These are phyloP conservation scores for Pestalotiopsis sp. DNA, from an alignment of 2,329 filamentous ascomycete genomes.

Conservation along the genomic window DNA sequence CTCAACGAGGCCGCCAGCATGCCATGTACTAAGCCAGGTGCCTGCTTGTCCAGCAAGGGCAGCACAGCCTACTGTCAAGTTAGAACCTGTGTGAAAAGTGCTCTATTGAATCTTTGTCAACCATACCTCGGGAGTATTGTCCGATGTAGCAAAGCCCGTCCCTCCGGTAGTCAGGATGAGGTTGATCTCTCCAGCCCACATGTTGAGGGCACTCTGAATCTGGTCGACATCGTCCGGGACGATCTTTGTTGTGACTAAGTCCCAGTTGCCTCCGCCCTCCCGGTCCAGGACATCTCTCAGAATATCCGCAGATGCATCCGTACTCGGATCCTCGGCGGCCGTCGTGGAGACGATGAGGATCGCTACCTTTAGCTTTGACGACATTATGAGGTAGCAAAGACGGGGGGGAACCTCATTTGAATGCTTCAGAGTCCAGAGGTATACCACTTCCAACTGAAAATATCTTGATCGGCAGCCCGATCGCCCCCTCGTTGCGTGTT, in stretches of 20 bases:
- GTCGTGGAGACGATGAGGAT: slow-evolving; percentile 92
- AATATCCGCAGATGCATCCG: slow-evolving; percentile 71
- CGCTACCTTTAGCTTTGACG: slow-evolving; percentile 63
- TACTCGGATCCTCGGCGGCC: slow-evolving; percentile 74
- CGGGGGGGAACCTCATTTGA: no score
- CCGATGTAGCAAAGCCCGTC: slow-evolving; percentile 85
- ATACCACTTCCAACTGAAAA: not conserved
- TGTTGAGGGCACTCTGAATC: slow-evolving; percentile 73
- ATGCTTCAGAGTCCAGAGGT: not conserved
- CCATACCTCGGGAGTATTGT: slow-evolving; percentile 83
- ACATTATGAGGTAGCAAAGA: slow-evolving; percentile 30
- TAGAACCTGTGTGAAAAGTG: slow-evolving; percentile 10
- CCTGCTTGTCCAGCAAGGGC: slow-evolving; percentile 79
- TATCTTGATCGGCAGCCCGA: not conserved
- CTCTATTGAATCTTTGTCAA: not conserved
- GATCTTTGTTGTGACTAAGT: slow-evolving; percentile 68
- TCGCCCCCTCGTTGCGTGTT: not conserved
- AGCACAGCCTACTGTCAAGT: slow-evolving; percentile 65
- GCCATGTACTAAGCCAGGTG: slow-evolving; percentile 88
- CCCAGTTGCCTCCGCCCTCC: slow-evolving; percentile 72
- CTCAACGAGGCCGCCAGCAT: slow-evolving; percentile 86
- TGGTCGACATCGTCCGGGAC: slow-evolving; percentile 74
- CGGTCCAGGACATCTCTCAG: slow-evolving; percentile 70
- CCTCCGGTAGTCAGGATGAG: slow-evolving; percentile 88
- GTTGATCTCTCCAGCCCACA: slow-evolving; percentile 77